Evolutionary conservation across 2,329 filamentous ascomycete species (phyloP), one percentile per base, ranked within the genome.

Genomic region (Penicillium griseofulvum): DNA sequence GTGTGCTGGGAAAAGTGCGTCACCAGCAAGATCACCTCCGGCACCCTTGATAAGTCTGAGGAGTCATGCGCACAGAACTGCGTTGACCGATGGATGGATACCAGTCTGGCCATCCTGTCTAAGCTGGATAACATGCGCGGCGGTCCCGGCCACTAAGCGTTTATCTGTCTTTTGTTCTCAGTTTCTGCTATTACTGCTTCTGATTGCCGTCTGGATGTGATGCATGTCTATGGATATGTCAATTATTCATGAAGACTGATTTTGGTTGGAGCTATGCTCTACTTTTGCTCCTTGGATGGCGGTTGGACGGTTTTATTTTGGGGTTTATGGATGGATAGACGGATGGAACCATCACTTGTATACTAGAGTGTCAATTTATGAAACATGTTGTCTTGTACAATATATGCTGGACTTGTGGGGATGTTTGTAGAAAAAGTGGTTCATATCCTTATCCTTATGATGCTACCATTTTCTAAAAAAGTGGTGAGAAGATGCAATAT

Each of bases 1-100:
- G 84, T 89, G 57, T 99, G 94, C 83, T 99, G 92, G 87, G 91
- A 87, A 71, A 97, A 97, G 79, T 99, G 94, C 80, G 81, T 97
- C 58, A 88, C 89, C 9, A 80, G 85, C 51, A 81, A 81, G 55
- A 87, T 97, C 72, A 86, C 87, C 64, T 83, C 81, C 58, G 83
- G 85, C 28, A 84, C 85, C 67, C 80, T 99, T 63, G 90, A 95
- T 64, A 83, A 82, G 68, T 79, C 76, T 58, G 94, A 99, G 78
- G 87, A 94, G 78, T 77, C 80, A 9, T 99, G 94, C 74, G 83
- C 96, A 72, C 81, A 87, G 73, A 97, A 96, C 80, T 99, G 94
- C 70, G 91, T 97, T 54, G 90, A 96, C 68, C 83, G 94, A 54
- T 97, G 95, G 77, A 82, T 97, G 78, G 94, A 99, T 75, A 84